Evolutionary conservation across 345 rosid genomes (phyloP), one percentile per base, ranked within the genome.

Genomic region (Populus davidiana): DNA sequence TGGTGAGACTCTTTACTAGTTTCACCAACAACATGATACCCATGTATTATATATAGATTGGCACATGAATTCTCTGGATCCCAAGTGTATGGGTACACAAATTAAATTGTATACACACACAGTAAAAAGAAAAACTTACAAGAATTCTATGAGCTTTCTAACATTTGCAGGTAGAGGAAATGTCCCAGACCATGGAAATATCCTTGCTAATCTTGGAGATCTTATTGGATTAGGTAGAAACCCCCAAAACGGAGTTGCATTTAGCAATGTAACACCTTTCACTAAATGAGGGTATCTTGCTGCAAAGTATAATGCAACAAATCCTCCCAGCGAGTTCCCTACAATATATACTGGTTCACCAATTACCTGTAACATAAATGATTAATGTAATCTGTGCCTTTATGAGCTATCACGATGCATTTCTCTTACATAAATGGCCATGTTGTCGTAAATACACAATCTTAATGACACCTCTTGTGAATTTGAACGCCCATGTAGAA

Each of bases 241-340:
- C 52, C 99, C 99, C 99, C 98, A 96, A 80, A 93, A 93, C n/a
- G 98, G 99, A 66, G 99, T 93, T 8, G 99, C 98, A 67, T 96
- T 96, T 20, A 96, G 93, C 85, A 93, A 82, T 1, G 96, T 93
- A 65, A 93, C 90, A 69, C 99, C 99, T 80, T 92, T 92, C 82
- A 96, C 98, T 79, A 91, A 79, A 16, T 93, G 87, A 66, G 98
- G 98, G 82, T 91, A 78, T 75, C 85, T 79, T 80, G 99, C 99
- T 21, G 99, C 94, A 77, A 92, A 90, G 88, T 88, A 92, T 39
- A 96, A 80, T 11, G 96, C 94, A 25, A 93, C 97, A 66, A 83
- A 93, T 68, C 99, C 98, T 83, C 99, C 99, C 5, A 96, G 92
- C 0, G 97, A 96, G 86, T 93, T 96, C 67, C 99, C 99, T 47